Conservation (phyloP, 2,329 filamentous ascomycete species). For the Trichophyton equinum region DNA sequence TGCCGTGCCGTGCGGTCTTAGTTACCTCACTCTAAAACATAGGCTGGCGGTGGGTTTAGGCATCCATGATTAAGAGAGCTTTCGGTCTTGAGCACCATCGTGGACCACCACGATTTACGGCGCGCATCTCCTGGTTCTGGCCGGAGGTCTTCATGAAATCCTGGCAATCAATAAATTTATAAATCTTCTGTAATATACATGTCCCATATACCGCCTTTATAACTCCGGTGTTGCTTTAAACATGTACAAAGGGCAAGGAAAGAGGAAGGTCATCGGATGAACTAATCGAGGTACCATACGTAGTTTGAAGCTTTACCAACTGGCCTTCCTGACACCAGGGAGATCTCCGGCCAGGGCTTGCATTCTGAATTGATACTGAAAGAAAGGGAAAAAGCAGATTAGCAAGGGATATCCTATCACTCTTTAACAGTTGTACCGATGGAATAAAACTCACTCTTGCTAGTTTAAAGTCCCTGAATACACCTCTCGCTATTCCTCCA, state of each 20-base stretch:
- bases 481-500: slow-evolving; percentile 77
- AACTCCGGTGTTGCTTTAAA: not conserved
- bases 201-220: slow-evolving; percentile 2
- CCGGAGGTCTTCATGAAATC: not conserved
- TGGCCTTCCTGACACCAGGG: slow-evolving; percentile 89
- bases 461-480: slow-evolving; percentile 89
- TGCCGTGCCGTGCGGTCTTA: not conserved
- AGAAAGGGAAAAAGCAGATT: slow-evolving; percentile 12
- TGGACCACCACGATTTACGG: not conserved
- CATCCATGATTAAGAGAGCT: not conserved
- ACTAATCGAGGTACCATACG: not conserved
- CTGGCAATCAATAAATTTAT: not conserved
- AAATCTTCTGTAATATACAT: slow-evolving; percentile 5
- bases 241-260: not conserved
- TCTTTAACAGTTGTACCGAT: not conserved
- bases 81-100: not conserved
- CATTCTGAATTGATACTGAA: slow-evolving; percentile 81
- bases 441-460: slow-evolving; percentile 54
- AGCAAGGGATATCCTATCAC: slow-evolving; percentile 9
- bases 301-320: slow-evolving; percentile 53
- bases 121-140: not conserved
- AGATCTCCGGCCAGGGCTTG: slow-evolving; percentile 75
- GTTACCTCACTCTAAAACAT: not conserved
- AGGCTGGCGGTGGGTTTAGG: not conserved
- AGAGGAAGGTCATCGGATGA: not conserved